Percentiles rank a stretch among this genome's conserved stretches.
phyloP scores from a whole-genome alignment of 2,329 filamentous ascomycete species.

The Talaromyces sp. region DNA sequence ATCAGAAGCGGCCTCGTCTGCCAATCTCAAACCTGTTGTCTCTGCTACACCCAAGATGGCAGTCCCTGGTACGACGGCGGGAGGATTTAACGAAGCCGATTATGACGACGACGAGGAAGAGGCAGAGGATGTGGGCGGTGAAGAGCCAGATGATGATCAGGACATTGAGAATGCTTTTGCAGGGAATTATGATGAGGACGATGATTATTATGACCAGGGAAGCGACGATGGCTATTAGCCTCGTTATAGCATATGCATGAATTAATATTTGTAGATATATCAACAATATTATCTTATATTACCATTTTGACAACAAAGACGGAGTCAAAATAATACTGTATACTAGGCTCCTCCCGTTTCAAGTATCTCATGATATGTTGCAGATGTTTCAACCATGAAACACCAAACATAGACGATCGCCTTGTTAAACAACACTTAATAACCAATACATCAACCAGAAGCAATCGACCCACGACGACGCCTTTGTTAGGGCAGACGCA shows the following conservation, averaged over 20 bases:
- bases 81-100: conserved; percentile 19
- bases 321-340: too few species aligned
- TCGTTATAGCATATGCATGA: not conserved
- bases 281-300: not conserved
- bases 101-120: conserved; percentile 30
- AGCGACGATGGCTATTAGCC: conserved; percentile 26
- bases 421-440: not conserved
- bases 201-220: conserved; percentile 34
- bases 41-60: conserved; percentile 22
- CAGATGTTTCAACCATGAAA: conserved; percentile 1
- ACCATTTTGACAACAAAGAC: too few species aligned
- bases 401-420: not conserved
- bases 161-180: conserved; percentile 37
- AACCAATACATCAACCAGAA: not conserved
- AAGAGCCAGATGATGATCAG: conserved; percentile 32
- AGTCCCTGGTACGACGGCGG: conserved; percentile 19
- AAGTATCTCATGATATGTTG: not conserved
- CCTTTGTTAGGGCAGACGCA: not conserved
- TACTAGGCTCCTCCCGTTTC: not conserved
- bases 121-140: conserved; percentile 22
- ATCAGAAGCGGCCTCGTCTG: conserved; percentile 21
- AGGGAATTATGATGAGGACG: conserved; percentile 35
- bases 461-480: not conserved
- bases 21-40: conserved; percentile 11
- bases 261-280: not conserved